Conservation (phyloP, 352 stramenopile genomes). For the Proteromonas lacertae region DNA sequence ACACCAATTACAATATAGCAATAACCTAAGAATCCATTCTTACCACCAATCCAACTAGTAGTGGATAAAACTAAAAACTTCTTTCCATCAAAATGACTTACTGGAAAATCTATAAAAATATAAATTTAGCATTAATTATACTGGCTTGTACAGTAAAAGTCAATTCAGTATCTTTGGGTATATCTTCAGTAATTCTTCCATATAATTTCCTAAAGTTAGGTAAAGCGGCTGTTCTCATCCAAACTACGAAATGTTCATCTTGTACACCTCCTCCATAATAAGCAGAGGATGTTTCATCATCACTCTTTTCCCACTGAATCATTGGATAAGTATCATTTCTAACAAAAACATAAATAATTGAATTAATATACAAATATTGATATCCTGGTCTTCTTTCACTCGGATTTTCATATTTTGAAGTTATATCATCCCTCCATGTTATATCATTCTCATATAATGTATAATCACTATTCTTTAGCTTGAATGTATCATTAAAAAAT, state of each 20-base stretch:
- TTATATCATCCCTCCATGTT: no score
- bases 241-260: conserved; percentile 98
- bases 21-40: conserved; percentile 73
- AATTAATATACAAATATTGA: no score
- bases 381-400: no score
- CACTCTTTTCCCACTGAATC: no score
- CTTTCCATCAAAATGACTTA: conserved; percentile 58
- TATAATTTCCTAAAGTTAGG: conserved; percentile 98
- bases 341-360: no score
- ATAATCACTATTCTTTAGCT: background rate
- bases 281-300: no score
- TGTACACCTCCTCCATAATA: conserved; percentile 43
- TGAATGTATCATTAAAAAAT: conserved; percentile 57
- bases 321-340: no score
- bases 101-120: no score
- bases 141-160: conserved; percentile 69
- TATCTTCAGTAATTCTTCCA: conserved; percentile 60
- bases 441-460: no score
- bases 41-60: conserved; percentile 70
- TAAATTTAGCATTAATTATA: no score
- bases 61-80: conserved; percentile 83
- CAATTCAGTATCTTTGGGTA: conserved; percentile 39
- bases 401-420: no score
- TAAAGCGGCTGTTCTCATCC: conserved; percentile 92
- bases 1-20: conserved; percentile 71